phyloP scores from a whole-genome alignment of 2,329 filamentous ascomycete species.

The Aspergillus intermedius region DNA sequence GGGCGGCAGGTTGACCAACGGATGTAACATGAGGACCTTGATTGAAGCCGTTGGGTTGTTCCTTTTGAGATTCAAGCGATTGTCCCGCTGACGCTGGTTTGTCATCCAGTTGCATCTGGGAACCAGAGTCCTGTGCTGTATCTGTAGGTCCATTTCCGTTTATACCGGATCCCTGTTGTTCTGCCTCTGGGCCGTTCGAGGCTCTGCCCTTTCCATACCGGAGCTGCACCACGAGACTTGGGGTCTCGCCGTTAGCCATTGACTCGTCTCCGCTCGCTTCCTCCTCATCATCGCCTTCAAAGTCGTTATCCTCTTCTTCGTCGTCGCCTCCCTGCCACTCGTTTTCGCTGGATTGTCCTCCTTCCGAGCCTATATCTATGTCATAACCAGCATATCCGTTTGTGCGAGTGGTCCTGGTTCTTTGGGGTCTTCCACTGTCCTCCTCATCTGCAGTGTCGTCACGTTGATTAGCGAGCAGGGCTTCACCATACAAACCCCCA shows the following conservation, averaged over 20 bases:
- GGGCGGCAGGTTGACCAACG: background rate
- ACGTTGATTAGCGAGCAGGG: conserved; percentile 49
- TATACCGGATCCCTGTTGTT: conserved; percentile 1
- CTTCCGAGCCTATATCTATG: conserved; percentile 61
- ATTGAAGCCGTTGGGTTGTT: background rate
- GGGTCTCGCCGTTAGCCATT: conserved; percentile 48
- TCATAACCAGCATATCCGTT: conserved; percentile 49
- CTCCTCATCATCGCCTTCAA: conserved; percentile 49
- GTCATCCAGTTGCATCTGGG: background rate
- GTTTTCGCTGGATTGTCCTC: conserved; percentile 52
- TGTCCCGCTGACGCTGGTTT: background rate
- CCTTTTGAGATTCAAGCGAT: conserved; percentile 1
- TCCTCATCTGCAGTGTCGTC: conserved; percentile 44
- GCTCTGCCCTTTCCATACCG: conserved; percentile 34
- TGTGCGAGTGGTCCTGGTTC: conserved; percentile 23
- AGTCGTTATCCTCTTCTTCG: conserved; percentile 64
- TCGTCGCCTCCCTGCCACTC: conserved; percentile 66
- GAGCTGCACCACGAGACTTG: conserved; percentile 69
- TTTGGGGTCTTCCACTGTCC: conserved; percentile 33
- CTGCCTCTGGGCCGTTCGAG: conserved; percentile 11
- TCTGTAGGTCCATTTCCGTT: conserved; percentile 5
- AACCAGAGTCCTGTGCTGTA: background rate
- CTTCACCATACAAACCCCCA: conserved; percentile 51
- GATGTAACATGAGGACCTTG: background rate
- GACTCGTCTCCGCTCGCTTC: conserved; percentile 36